Evolutionary conservation across 2,329 filamentous ascomycete genomes (phyloP), one percentile per base, ranked within the genome.

Genomic region (Fusarium illudens): DNA sequence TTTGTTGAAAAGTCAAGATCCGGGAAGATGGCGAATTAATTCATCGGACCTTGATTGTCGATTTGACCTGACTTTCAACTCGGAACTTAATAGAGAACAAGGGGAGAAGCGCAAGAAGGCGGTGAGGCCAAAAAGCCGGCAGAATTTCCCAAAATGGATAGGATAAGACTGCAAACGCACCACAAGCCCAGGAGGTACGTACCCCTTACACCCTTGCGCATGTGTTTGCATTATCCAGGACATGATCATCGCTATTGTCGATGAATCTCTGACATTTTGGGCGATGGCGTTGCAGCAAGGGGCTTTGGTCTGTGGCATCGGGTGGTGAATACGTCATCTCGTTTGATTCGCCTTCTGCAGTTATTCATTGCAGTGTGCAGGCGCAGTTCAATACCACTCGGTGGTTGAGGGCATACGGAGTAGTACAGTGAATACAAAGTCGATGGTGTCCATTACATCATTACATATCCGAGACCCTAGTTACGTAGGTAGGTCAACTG

Each of bases 71-170:
- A 54, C 54, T 66, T 48, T 51, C 55, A 68, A 58, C 39, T 33
- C 30, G 53, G 62, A 60, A 55, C 27, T 17, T 44, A n/a, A n/a
- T 49, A 58, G 44, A 57, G 37, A 29, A 33, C 52, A 48, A 64
- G 59, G 52, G 33, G 62, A 64, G 57, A 71, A 58, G 62, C 36
- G 58, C 46, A 53, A 33, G 29, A 61, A 52, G 69, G 72, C 72
- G 72, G 72, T 74, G 67, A 72, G 56, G 11, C n/a, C 2, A 13
- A 64, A 58, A 58, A 33, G 1, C 13, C 48, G 72, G 72, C 72
- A 74, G 72, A 74, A 74, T 67, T 9, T 3, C 17, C 42, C 11
- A 5, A 19, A 54, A 12, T 6, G 22, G 67, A 4, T 49, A 67
- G 22, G 67, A 4, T 49, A 67, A 67, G 59, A 10, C 30, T 13